phyloP scores from a whole-genome alignment of 2,329 filamentous ascomycete species.

The Beauveria asiatica region DNA sequence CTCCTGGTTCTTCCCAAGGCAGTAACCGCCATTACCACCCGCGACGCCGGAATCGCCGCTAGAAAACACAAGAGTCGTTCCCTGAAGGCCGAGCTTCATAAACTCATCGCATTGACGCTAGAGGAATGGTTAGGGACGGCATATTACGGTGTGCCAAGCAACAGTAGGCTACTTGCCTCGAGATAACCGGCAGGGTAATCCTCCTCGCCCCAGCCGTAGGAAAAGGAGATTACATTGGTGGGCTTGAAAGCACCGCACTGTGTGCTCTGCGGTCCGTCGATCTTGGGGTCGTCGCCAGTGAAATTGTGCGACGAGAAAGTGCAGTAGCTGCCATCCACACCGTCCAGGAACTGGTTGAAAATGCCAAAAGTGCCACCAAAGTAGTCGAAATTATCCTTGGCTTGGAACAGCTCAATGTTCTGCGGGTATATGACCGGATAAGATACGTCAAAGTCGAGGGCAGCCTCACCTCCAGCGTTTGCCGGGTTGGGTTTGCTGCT shows the following conservation, averaged over 20 bases:
- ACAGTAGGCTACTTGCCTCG: background rate
- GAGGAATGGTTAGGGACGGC: background rate
- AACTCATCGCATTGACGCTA: slow-evolving; percentile 33
- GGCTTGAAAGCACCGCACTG: slow-evolving; percentile 20
- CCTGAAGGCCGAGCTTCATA: slow-evolving; percentile 37
- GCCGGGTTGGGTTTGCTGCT: slow-evolving; percentile 9
- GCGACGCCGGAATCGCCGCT: slow-evolving; percentile 32
- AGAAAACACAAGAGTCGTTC: slow-evolving; percentile 32
- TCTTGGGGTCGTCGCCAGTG: slow-evolving; percentile 32
- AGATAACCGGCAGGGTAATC: slow-evolving; percentile 36
- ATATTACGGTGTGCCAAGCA: background rate
- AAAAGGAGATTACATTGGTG: slow-evolving; percentile 27
- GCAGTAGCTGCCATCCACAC: slow-evolving; percentile 46
- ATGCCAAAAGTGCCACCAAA: slow-evolving; percentile 19
- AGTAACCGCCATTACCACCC: slow-evolving; percentile 11
- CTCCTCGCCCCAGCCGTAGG: slow-evolving; percentile 39
- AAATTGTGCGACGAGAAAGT: slow-evolving; percentile 31
- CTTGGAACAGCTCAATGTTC: background rate
- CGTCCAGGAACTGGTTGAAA: slow-evolving; percentile 40
- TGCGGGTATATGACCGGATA: too few relatives aligned
- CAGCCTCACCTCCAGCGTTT: slow-evolving; percentile 29
- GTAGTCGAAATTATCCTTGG: slow-evolving; percentile 13
- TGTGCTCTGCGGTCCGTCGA: slow-evolving; percentile 38
- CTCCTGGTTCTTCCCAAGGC: slow-evolving; percentile 9
- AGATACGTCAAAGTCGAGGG: slow-evolving; percentile 28